Evolutionary conservation across 441 rosid species (phyloP), one percentile per base, ranked within the genome.

Genomic region (Populus trichocarpa): DNA sequence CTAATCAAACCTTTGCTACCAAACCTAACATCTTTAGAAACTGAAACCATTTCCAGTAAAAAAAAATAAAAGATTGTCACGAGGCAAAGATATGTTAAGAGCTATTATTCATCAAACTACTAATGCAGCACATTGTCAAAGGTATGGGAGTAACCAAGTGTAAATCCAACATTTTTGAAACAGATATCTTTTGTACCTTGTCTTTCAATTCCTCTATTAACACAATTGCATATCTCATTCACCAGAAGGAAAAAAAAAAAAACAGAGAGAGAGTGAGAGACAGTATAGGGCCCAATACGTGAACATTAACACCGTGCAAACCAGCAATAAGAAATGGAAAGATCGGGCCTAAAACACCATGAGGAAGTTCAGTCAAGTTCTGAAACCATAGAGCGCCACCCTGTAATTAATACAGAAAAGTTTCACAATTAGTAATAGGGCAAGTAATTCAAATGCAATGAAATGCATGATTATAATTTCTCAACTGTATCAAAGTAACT

Each of bases 351-450:
- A 83, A 84, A 77, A 81, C 77, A 81, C 94, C 91, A 67, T 79
- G 88, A 70, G 97, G 88, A 42, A 80, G 75, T 80, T 84, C 94
- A 75, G 95, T 87, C 89, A 96, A 85, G 86, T 94, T 87, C 83
- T 91, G 90, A 88, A 96, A 96, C 99, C 99, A 96, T 53, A 94
- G 86, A 80, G 90, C 77, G 79, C 99, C 99, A 32, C 99, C 98
- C 98, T 96, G 93, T 70, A 88, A 83, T 82, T 50, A 75, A 73
- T 81, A 78, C 70, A 75, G 12, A 46, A 75, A 59, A 73, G 65
- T 32, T 42, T 70, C 72, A 79, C n/a, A 53, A 20, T 20, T 4
- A 33, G 30, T 25, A 25, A 35, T 33, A 33, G 18, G 26, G 32
- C 57, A 59, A 59, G 14, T 18, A 76, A 68, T 42, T 72, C 10